Base-by-base conservation (phyloP, 495 filamentous ascomycete genomes). In the Collariella sp. region DNA sequence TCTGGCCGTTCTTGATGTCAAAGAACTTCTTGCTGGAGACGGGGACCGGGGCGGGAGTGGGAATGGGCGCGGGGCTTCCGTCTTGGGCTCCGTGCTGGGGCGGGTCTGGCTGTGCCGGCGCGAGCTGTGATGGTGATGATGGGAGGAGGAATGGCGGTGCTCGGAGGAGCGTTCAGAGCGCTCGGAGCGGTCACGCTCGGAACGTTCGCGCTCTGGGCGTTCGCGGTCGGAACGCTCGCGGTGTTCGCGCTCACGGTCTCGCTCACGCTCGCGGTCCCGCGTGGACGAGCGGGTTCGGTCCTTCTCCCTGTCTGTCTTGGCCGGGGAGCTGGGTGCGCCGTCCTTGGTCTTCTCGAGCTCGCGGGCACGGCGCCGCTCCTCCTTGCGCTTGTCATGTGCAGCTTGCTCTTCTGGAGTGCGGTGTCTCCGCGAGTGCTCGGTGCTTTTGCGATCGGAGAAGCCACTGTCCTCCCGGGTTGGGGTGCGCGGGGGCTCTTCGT, bases 321-420 rank as follows among this genome's bases (percentile, higher is more conserved):
- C 43, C 15, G 60, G 59, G 0, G 62, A 60, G 56, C 26, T 53
- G 31, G 55, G 56, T 34, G 29, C 46, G n/a, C 40, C 29, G 39
- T 61, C 60, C 46, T 50, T 62, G 18, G 51, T 69, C 58, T 57
- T 67, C 12, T 75, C 72, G 54, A 38, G 46, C 13, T 34, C 46
- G 4, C 33, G 26, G 26, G 26, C 26, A 31, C 26, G 26, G 9
- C 26, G 26, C 4, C 26, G 26, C 26, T 31, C 26, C 26, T 31
- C 26, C 26, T 67, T 54, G 73, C 69, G 70, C 58, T 57, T 66
- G 6, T 75, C 72, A 46, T 73, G 70, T 13, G 67, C 70, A 24
- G 64, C 68, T 54, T 74, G 72, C 50, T 75, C 70, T 56, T 76
- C 72, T 3, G 70, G 67, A 5, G 70, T 73, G 43, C 73, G 72